Evolutionary conservation across 495 filamentous ascomycete species (phyloP), one percentile per base, ranked within the genome.

Genomic region (Evernia prunastri): DNA sequence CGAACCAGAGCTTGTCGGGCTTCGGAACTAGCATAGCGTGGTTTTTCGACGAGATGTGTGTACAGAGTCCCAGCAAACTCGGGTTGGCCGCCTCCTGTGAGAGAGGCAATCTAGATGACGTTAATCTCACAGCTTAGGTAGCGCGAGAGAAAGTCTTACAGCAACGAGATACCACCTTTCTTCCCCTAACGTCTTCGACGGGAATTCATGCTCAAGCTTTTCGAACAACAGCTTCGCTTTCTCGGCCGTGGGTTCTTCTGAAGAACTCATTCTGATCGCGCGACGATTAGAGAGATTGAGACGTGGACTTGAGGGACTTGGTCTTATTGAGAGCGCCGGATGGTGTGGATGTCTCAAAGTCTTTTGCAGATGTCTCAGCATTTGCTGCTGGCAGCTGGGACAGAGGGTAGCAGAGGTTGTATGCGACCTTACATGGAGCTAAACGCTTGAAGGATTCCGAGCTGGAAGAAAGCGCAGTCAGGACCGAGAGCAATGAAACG

Each of bases 151-250:
- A 4, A 31, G 0, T 31, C 37, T 18, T 71, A 81, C 76, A 10
- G 79, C 79, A 6, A 84, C 73, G 33, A 87, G 76, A 61, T 84
- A 82, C 83, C 84, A 87, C 74, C 80, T 80, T 45, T 84, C 80
- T 35, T 66, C 66, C 35, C 81, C 80, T 18, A 84, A 69, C 23
- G 68, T 74, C 33, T 77, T 76, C 1, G 73, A 69, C 36, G 79
- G 76, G 68, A 85, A 84, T 59, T 76, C 76, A 59, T 78, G 63
- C 69, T 86, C 80, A 5, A 85, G 72, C 37, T 72, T 70, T 51
- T 78, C 66, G 75, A 87, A 84, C 40, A 87, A 73, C 0, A 7
- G 23, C 4, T 9, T 53, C 2, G 63, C 74, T 27, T 78, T 70
- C 39, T 76, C 67, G 7, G 64, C 63, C 1, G 74, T 75, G 18